Evolutionary conservation across 1,284 basidiomycete genomes (phyloP).

Genomic region (Rhodotorula sp.): DNA sequence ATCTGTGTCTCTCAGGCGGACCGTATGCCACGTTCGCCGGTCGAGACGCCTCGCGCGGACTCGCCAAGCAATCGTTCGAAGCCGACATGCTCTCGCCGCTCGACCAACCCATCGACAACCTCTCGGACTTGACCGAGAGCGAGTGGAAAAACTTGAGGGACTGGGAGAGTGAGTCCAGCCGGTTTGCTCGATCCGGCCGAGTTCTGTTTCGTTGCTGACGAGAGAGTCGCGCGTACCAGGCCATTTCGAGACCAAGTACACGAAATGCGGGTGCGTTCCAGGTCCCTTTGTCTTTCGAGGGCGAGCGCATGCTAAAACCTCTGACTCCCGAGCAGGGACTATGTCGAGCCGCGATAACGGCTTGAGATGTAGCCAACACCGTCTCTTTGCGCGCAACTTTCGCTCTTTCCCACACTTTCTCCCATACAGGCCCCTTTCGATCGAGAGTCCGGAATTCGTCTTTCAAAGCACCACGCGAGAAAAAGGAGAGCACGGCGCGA

Average conservation of each 20-base stretch:
- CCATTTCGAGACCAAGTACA: slow-evolving; percentile 33
- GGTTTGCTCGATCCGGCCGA: background rate
- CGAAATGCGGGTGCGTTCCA: slow-evolving; percentile 32
- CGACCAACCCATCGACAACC: slow-evolving; percentile 43
- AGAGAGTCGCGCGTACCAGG: background rate
- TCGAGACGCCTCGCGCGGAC: slow-evolving; percentile 46
- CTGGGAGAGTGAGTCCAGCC: slow-evolving; percentile 40
- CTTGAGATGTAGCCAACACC: background rate
- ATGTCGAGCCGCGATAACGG: background rate
- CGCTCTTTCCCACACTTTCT: too few species aligned
- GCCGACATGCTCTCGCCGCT: slow-evolving; percentile 44
- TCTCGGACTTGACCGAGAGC: slow-evolving; percentile 40
- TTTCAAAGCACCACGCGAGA: too few species aligned
- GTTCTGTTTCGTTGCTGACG: background rate
- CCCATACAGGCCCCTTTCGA: too few species aligned
- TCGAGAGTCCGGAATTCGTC: too few species aligned
- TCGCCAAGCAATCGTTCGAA: slow-evolving; percentile 46
- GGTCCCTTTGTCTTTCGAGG: too few species aligned
- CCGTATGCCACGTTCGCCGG: slow-evolving; percentile 45
- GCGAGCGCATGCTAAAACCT: background rate
- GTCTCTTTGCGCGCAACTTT: background rate
- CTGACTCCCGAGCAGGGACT: background rate
- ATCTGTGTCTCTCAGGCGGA: slow-evolving; percentile 10
- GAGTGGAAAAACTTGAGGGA: slow-evolving; percentile 45
- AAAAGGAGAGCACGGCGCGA: too few species aligned